phyloP scores from a whole-genome alignment of 805 yeast genomes.

The Candida sakaeoensis region DNA sequence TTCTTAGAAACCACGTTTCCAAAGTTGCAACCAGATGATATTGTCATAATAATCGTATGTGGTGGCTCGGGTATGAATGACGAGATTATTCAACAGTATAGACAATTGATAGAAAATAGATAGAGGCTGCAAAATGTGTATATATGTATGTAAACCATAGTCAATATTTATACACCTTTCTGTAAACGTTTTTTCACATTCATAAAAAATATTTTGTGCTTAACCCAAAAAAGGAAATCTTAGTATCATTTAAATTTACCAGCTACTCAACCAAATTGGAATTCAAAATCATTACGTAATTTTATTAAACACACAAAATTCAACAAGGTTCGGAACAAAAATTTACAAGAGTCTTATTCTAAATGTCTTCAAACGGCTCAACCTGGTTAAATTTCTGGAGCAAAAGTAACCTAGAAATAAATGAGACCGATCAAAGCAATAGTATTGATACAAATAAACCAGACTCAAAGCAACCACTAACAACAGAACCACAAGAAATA shows the following conservation, averaged over 20 bases:
- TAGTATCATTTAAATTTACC: neutral
- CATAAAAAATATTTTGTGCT: neutral
- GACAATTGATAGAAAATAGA: conserved; percentile 8
- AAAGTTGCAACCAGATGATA: conserved; percentile 18
- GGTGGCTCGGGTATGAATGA: conserved; percentile 22
- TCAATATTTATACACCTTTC: no score
- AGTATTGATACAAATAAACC: neutral
- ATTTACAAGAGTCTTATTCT: no score
- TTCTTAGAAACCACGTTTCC: conserved; percentile 14
- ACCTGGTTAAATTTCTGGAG: conserved; percentile 6
- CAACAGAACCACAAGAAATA: neutral
- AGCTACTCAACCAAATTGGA: neutral
- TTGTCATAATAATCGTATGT: conserved; percentile 25
- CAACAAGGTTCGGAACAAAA: no score
- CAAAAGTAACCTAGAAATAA: neutral
- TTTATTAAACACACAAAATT: no score
- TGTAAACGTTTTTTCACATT: conserved; percentile 6
- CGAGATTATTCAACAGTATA: conserved; percentile 8
- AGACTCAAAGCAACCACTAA: neutral
- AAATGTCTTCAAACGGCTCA: neutral
- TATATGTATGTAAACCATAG: no score
- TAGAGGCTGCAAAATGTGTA: conserved; percentile 5
- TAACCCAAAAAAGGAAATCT: conserved; percentile 6
- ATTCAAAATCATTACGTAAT: neutral
- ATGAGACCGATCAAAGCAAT: neutral